Evolutionary conservation across 208 protist genomes (phyloP).

Genomic region (Trichomonas tenax): DNA sequence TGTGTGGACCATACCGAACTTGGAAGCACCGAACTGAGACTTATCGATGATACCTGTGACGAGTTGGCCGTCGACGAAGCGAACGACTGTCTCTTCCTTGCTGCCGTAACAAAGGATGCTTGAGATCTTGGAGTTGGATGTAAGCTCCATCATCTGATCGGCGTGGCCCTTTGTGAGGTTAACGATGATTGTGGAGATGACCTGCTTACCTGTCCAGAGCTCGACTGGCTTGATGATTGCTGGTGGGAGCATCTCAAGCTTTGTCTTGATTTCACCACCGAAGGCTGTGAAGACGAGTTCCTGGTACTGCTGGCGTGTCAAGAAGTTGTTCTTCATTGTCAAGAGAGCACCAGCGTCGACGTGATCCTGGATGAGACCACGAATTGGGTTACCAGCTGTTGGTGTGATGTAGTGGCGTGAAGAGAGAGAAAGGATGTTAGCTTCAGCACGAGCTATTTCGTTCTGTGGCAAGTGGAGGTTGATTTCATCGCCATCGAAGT

Average conservation of each 20-base stretch:
- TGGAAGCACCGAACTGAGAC: conserved; percentile 46
- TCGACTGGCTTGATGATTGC: conserved; percentile 72
- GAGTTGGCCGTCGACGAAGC: conserved; percentile 75
- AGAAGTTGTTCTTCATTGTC: conserved; percentile 70
- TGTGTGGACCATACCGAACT: conserved; percentile 35
- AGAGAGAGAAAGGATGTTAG: neutral
- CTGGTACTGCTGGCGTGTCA: conserved; percentile 67
- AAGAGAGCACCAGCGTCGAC: conserved; percentile 85
- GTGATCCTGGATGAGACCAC: conserved; percentile 99
- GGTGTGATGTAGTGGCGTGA: conserved; percentile 44
- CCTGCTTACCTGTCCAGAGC: conserved; percentile 90
- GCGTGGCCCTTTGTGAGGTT: neutral
- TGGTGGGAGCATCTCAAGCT: conserved; percentile 59
- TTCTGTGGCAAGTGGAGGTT: conserved; percentile 95
- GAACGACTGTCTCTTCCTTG: conserved; percentile 51
- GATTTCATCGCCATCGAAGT: conserved; percentile 99
- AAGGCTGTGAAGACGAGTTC: conserved; percentile 72
- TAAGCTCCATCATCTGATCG: neutral
- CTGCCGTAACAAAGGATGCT: neutral
- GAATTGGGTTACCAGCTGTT: conserved; percentile 79
- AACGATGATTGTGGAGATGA: conserved; percentile 60
- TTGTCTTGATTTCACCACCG: conserved; percentile 28
- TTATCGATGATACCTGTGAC: conserved; percentile 92
- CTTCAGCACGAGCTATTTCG: conserved; percentile 66
- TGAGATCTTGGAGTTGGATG: neutral